Conservation (phyloP, 2,329 filamentous ascomycete genomes). For the Ophiostoma angusticollis region DNA sequence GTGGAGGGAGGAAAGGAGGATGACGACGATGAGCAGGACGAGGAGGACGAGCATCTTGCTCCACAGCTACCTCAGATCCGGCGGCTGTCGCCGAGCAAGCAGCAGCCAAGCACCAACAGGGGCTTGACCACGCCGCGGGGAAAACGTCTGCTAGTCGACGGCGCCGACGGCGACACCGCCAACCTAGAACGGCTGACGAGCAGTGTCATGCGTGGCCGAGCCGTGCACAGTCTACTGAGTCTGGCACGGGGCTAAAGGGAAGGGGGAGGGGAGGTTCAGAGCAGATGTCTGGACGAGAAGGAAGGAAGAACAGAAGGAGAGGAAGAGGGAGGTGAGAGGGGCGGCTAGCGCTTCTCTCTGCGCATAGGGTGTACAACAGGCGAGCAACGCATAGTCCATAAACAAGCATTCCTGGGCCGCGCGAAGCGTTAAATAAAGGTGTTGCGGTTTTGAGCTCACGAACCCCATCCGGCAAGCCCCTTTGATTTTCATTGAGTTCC, state of each 20-base stretch:
- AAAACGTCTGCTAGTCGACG: conserved; percentile 4
- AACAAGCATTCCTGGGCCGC: no score
- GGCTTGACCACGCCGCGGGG: conserved; percentile 5
- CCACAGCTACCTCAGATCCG: conserved; percentile 5
- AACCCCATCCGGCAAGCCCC: no score
- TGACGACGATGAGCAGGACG: background rate
- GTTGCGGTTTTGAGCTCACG: no score
- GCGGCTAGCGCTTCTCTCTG: background rate
- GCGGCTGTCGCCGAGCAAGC: background rate
- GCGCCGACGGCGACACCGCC: conserved; percentile 8
- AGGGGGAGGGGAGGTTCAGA: background rate
- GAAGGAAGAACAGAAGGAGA: no score
- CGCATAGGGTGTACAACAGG: no score
- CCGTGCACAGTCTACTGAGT: conserved; percentile 37
- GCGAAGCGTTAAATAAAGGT: no score
- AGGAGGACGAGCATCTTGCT: background rate
- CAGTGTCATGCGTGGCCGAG: conserved; percentile 34
- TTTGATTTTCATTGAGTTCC: no score
- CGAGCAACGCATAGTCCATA: no score
- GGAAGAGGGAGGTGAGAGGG: background rate
- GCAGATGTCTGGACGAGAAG: no score
- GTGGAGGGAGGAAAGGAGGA: background rate
- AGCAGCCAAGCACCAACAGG: background rate
- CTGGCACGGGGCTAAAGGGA: conserved; percentile 19
- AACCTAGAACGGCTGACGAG: conserved; percentile 25